Evolutionary conservation across 371 early-diverging fungal species (phyloP).

Genomic region (Phascolomyces articulosus): DNA sequence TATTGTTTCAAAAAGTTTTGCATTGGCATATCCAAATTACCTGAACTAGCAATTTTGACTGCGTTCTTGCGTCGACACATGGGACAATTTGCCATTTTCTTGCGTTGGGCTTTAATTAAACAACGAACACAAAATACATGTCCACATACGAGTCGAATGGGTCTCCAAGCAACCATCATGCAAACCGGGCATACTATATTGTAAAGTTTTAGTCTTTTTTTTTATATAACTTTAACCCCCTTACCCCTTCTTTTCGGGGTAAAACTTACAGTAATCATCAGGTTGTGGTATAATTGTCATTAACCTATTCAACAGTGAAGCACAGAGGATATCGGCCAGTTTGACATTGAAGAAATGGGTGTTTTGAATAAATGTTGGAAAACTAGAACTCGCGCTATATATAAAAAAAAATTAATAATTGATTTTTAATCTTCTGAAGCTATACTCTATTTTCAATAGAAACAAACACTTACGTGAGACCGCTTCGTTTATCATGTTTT

Average conservation of each 20-base stretch:
- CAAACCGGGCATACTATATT: constrained; percentile 44
- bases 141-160: constrained; percentile 70
- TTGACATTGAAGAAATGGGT: constrained; percentile 33
- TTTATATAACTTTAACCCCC: background rate
- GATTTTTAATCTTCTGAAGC: no score
- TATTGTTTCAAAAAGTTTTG: constrained; percentile 71
- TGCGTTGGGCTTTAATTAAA: constrained; percentile 70
- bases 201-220: background rate
- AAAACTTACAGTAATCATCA: constrained; percentile 70
- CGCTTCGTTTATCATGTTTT: constrained; percentile 85
- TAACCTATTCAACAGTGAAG: constrained; percentile 41
- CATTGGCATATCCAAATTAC: constrained; percentile 63
- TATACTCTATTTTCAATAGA: background rate
- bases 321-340: constrained; percentile 41
- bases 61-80: constrained; percentile 68
- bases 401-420: background rate
- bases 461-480: constrained; percentile 48
- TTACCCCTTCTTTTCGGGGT: background rate
- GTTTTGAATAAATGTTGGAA: constrained; percentile 30
- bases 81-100: constrained; percentile 69
- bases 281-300: constrained; percentile 74
- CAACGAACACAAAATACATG: constrained; percentile 81
- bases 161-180: constrained; percentile 68
- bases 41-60: constrained; percentile 56
- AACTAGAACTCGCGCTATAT: constrained; percentile 38